phyloP scores from a whole-genome alignment of 345 rosid genomes.

The Linum usitatissimum region DNA sequence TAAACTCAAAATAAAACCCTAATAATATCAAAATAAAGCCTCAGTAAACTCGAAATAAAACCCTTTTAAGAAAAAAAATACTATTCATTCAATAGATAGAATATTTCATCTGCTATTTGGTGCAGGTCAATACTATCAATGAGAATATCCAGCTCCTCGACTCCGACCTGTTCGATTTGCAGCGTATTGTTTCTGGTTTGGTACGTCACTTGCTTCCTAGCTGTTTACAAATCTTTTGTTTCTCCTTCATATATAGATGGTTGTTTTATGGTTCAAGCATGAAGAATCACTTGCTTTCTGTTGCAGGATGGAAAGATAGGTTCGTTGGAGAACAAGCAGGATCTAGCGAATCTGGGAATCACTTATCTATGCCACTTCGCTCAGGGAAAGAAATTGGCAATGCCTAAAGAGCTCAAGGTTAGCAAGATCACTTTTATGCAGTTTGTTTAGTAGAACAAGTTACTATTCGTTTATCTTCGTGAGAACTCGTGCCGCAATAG shows the following conservation, averaged over 20 bases:
- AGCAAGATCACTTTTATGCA: not conserved
- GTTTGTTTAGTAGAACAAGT: not conserved
- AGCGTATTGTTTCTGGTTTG: slow-evolving; percentile 48
- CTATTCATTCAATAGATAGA: too few species aligned
- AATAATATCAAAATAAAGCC: too few species aligned
- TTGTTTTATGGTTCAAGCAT: not conserved
- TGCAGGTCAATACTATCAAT: slow-evolving; percentile 60
- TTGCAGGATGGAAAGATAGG: slow-evolving; percentile 77
- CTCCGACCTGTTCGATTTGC: slow-evolving; percentile 51
- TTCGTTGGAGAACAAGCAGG: slow-evolving; percentile 71
- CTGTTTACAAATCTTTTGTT: not conserved
- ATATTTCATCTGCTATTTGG: not conserved
- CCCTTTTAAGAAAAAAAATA: too few species aligned
- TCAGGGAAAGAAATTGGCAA: slow-evolving; percentile 11
- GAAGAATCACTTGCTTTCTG: not conserved
- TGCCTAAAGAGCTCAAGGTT: slow-evolving; percentile 24
- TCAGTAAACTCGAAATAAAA: too few species aligned
- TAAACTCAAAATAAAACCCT: too few species aligned
- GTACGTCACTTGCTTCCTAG: slow-evolving; percentile 35
- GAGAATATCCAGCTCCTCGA: slow-evolving; percentile 51
- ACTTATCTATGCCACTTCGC: slow-evolving; percentile 21
- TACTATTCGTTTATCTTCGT: not conserved
- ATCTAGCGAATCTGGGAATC: slow-evolving; percentile 25
- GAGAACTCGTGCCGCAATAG: not conserved
- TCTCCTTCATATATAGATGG: not conserved